Base-by-base conservation (phyloP, 2,329 filamentous ascomycete species). In the Dendryphion nanum region DNA sequence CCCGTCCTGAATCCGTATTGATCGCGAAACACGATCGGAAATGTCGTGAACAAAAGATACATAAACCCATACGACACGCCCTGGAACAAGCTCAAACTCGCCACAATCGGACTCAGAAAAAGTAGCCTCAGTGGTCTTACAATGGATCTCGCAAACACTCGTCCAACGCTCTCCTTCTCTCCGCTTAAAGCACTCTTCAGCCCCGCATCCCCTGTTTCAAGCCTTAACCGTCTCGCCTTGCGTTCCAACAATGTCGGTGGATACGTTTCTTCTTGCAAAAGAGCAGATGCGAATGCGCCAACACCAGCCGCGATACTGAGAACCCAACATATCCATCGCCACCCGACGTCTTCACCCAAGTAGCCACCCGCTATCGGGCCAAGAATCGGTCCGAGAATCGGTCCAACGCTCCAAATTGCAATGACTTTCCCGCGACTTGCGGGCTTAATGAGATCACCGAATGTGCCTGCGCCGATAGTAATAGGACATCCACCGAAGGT, bases 211-310 rank as follows among this genome's bases (percentile, higher is more conserved):
- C 45, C 45, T 3, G 45, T 48, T 15, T 41, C 37, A 31, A 47
- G 47, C 6, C 34, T 15, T 32, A 47, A 32, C n/a, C 31, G 42
- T 12, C 17, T 31, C n/a, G 34, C 33, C 23, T 47, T 47, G 12
- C 39, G 33, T 5, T 44, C 35, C 51, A 95, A 69, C 16, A 95
- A 75, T 0, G 75, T 74, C 0, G 88, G 88, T 1, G 81, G 77
- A 53, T 94, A 94, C 0, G 87, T 91, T 66, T 95, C 89, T 45
- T 78, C 78, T 35, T 43, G 42, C 15, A 40, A 38, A 10, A 48
- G 17, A 15, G 46, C 10, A 13, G 32, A 38, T 3, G 23, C 14
- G n/a, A 43, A 8, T 6, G 35, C 35, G 2, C 18, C 34, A 10
- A 35, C 37, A 10, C 43, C 43, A 4, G 33, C 18, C 3, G 38